These are phyloP conservation scores for Nitzschia inconspicua DNA, from an alignment of 108 stramenopile genomes.

Conservation along the genomic window DNA sequence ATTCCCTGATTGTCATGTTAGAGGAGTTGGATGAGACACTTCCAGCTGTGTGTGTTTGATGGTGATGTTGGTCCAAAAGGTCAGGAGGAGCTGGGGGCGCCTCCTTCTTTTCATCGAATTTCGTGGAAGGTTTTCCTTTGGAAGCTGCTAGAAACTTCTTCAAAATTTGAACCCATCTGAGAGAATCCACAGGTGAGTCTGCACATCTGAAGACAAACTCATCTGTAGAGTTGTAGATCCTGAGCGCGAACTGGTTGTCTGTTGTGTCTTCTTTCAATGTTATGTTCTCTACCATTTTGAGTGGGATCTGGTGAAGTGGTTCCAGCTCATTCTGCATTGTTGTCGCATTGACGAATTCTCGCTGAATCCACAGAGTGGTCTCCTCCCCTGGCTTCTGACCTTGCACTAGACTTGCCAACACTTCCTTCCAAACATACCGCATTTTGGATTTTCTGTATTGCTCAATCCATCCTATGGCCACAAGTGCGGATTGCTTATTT, in stretches of 20 bases:
- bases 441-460: constrained; percentile 77
- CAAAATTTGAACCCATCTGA: constrained; percentile 74
- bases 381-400: constrained; percentile 72
- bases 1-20: constrained; percentile 26
- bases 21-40: background rate
- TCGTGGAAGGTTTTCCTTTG: background rate
- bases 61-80: background rate
- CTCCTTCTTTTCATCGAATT: constrained; percentile 16
- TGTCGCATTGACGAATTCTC: constrained; percentile 44
- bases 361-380: constrained; percentile 86
- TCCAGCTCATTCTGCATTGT: constrained; percentile 64
- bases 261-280: constrained; percentile 57
- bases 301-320: constrained; percentile 82
- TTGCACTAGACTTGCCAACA: constrained; percentile 68
- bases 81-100: background rate
- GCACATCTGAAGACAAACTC: constrained; percentile 76
- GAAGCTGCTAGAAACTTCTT: background rate
- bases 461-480: constrained; percentile 84
- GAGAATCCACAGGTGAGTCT: constrained; percentile 45
- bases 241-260: constrained; percentile 72
- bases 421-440: constrained; percentile 80
- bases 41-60: background rate
- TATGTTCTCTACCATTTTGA: constrained; percentile 71
- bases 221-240: constrained; percentile 69
- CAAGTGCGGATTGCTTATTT: constrained; percentile 58